Base-by-base conservation (phyloP, 2,329 filamentous ascomycete genomes). In the Botryotinia calthae region DNA sequence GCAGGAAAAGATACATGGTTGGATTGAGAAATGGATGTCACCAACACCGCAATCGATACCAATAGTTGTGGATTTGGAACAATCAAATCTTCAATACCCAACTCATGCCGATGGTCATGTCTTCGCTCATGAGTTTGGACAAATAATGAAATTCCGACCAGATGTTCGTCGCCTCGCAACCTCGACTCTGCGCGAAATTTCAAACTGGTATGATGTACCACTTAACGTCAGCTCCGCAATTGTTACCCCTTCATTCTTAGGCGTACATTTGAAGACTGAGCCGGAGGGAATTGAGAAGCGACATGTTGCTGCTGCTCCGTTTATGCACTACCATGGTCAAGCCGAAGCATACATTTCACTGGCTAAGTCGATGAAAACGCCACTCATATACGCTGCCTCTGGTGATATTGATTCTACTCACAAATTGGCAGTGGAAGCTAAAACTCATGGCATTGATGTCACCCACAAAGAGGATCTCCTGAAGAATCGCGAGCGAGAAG, bases 391-490 rank as follows among this genome's bases (percentile, higher is more conserved):
- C 76, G 81, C 85, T 20, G 84, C 84, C 18, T 84, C 83, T 1
- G 84, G 84, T 18, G 82, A 83, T 28, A 77, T 78, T 3, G 69
- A 77, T 16, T 81, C 85, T 66, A 78, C 84, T 12, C 76, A 79
- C 2, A 74, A 75, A 12, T 84, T 87, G 73, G 74, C 76, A 3
- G 70, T 76, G 7, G 81, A 82, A 72, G 84, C 83, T 5, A 79
- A 80, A 18, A 73, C 79, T 9, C 68, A 73, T 63, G 78, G 80
- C 44, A 76, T 85, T 20, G 81, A 78, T 28, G 82, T 86, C 1
- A 82, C 85, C 2, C 80, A 81, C 46, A 86, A 86, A 77, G 75
- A 80, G 20, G 82, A 85, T 64, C 75, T 87, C 1, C 80, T 87
- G 7, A 73, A 74, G 0, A 83, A 85, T 63, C 75, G 73, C 14